Conservation (phyloP, 2,329 filamentous ascomycete species). For the Cladophialophora immunda region DNA sequence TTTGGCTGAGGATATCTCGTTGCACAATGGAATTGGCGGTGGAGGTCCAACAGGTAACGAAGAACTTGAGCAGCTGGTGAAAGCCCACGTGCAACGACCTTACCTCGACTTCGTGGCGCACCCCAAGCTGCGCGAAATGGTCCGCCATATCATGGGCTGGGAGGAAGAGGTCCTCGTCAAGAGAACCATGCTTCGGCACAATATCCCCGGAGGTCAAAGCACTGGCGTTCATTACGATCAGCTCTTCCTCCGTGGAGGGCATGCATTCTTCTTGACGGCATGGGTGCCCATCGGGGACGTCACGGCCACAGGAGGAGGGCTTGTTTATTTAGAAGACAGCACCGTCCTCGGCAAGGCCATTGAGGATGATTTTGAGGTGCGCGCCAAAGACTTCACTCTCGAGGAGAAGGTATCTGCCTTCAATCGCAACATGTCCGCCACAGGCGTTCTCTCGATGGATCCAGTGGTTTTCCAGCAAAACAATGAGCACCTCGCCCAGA, state of each 20-base stretch:
- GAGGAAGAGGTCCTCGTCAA: conserved; percentile 46
- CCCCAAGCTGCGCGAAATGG: conserved; percentile 47
- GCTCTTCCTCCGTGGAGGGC: conserved; percentile 51
- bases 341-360: conserved; percentile 48
- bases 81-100: conserved; percentile 45
- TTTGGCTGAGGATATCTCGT: conserved; percentile 44
- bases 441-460: conserved; percentile 38
- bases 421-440: conserved; percentile 45
- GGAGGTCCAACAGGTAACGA: conserved; percentile 43
- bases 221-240: conserved; percentile 56
- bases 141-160: conserved; percentile 50
- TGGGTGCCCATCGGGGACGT: conserved; percentile 53
- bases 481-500: conserved; percentile 18
- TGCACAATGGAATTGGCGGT: conserved; percentile 49
- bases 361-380: conserved; percentile 50
- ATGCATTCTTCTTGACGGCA: conserved; percentile 46
- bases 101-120: conserved; percentile 50
- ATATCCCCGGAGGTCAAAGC: conserved; percentile 48
- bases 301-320: conserved; percentile 48
- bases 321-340: conserved; percentile 54
- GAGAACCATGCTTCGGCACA: conserved; percentile 52
- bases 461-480: conserved; percentile 23
- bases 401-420: conserved; percentile 47
- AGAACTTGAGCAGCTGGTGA: conserved; percentile 43
- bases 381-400: conserved; percentile 41